These are phyloP conservation scores for Cichorium intybus DNA, from an alignment of 140 eudicot genomes.

Conservation along the genomic window DNA sequence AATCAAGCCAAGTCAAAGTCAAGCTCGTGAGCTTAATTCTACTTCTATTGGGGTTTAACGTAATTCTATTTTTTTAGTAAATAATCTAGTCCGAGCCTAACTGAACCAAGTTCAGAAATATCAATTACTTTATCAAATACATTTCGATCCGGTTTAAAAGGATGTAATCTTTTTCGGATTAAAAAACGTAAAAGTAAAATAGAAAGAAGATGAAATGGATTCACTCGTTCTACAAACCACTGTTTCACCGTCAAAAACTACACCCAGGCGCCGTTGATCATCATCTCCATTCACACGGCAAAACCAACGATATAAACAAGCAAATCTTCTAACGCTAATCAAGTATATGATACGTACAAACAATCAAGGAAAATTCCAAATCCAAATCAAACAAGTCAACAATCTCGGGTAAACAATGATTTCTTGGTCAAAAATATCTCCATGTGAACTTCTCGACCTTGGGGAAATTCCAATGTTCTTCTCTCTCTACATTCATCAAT, in stretches of 20 bases:
- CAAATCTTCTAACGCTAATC: background rate
- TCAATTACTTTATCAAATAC: too few relatives aligned
- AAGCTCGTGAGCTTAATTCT: too few relatives aligned
- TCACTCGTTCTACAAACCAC: too few relatives aligned
- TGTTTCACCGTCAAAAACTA: background rate
- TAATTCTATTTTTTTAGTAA: too few relatives aligned
- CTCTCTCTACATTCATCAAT: background rate
- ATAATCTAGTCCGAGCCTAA: too few relatives aligned
- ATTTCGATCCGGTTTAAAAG: too few relatives aligned
- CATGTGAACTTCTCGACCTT: background rate
- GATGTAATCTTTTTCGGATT: too few relatives aligned
- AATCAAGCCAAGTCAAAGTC: too few relatives aligned
- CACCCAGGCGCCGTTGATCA: constrained; percentile 38
- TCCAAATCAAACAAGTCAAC: constrained; percentile 8
- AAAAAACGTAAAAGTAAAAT: too few relatives aligned
- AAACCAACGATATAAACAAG: background rate
- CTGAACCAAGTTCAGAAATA: too few relatives aligned
- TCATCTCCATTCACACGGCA: constrained; percentile 32
- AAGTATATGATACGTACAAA: background rate
- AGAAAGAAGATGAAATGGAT: too few relatives aligned
- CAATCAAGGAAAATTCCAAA: background rate
- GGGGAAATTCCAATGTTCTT: background rate
- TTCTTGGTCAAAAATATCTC: background rate
- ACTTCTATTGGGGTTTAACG: too few relatives aligned
- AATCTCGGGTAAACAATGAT: constrained; percentile 2